Percentiles rank a stretch among this genome's conserved stretches.
These are phyloP conservation scores for Komagataella kurtzmanii DNA, from an alignment of 805 yeast genomes.

Conservation along the genomic window DNA sequence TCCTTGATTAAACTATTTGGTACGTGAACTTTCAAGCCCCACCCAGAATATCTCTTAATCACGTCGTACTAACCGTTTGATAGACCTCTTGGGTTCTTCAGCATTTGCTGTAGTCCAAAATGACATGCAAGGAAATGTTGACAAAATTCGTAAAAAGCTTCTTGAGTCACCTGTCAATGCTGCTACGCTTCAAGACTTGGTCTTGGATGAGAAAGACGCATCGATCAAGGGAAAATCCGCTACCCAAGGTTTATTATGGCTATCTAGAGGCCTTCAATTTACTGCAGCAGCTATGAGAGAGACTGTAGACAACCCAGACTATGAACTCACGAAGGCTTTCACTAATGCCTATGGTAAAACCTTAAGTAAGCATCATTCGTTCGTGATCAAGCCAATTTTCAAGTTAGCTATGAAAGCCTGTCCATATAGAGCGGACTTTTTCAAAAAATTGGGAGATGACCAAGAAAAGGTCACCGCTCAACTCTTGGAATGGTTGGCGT, in stretches of 20 bases:
- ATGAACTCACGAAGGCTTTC: slow-evolving; percentile 65
- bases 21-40: slow-evolving; percentile 12
- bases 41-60: not conserved
- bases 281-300: slow-evolving; percentile 86
- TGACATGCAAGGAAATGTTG: slow-evolving; percentile 81
- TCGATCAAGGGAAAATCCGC: slow-evolving; percentile 52
- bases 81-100: slow-evolving; percentile 65
- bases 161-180: slow-evolving; percentile 50
- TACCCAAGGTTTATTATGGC: slow-evolving; percentile 86
- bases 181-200: slow-evolving; percentile 65
- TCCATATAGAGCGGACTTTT: slow-evolving; percentile 81
- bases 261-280: slow-evolving; percentile 73
- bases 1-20: slow-evolving; percentile 73
- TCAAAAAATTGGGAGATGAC: slow-evolving; percentile 68
- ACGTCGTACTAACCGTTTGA: not conserved
- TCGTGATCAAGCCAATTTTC: slow-evolving; percentile 76
- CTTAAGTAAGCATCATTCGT: slow-evolving; percentile 66
- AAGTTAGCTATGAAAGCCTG: slow-evolving; percentile 92
- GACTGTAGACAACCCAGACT: slow-evolving; percentile 47
- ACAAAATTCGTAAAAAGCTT: slow-evolving; percentile 56
- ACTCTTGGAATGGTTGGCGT: slow-evolving; percentile 59
- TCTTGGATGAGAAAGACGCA: slow-evolving; percentile 55
- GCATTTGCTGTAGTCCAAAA: slow-evolving; percentile 78
- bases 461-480: slow-evolving; percentile 54
- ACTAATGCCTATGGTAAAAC: slow-evolving; percentile 79